phyloP scores from a whole-genome alignment of 768 basidiomycete species.

The Chlorophyllum brunneum region DNA sequence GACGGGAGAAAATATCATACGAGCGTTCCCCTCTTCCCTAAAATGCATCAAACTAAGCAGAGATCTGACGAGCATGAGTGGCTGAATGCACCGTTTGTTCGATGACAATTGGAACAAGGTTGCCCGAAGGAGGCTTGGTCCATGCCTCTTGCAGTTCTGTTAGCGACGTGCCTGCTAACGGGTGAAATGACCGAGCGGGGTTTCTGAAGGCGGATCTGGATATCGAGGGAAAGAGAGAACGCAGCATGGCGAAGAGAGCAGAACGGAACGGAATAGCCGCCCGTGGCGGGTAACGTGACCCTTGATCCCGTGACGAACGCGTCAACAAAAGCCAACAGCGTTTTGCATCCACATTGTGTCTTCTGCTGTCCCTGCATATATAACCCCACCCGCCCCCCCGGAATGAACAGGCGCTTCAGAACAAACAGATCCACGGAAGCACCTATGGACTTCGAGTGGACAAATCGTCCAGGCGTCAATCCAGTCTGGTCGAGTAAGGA shows the following conservation, averaged over 20 bases:
- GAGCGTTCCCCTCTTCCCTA: slow-evolving; percentile 85
- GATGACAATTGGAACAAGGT: slow-evolving; percentile 88
- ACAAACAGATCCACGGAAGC: slow-evolving; percentile 64
- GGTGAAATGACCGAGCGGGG: slow-evolving; percentile 46
- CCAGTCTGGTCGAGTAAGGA: slow-evolving; percentile 51
- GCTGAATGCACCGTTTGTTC: slow-evolving; percentile 77
- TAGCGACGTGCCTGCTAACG: slow-evolving; percentile 40
- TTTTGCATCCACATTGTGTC: neutral
- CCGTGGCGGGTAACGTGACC: neutral
- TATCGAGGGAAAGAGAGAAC: slow-evolving; percentile 18
- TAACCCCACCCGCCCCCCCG: neutral
- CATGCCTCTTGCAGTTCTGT: slow-evolving; percentile 30
- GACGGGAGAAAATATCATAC: slow-evolving; percentile 94
- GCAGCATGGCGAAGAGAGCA: slow-evolving; percentile 16
- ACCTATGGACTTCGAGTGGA: slow-evolving; percentile 90
- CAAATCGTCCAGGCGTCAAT: slow-evolving; percentile 54
- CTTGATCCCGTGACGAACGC: slow-evolving; percentile 30
- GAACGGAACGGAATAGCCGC: neutral
- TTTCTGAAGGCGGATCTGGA: slow-evolving; percentile 10
- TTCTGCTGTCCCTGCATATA: no score
- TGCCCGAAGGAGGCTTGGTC: slow-evolving; percentile 44
- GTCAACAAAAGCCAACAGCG: slow-evolving; percentile 28
- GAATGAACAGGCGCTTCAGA: slow-evolving; percentile 18
- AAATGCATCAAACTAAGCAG: slow-evolving; percentile 1
- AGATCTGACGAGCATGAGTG: neutral